Conservation (phyloP, 2,329 filamentous ascomycete genomes). For the Scedosporium apiospermum region DNA sequence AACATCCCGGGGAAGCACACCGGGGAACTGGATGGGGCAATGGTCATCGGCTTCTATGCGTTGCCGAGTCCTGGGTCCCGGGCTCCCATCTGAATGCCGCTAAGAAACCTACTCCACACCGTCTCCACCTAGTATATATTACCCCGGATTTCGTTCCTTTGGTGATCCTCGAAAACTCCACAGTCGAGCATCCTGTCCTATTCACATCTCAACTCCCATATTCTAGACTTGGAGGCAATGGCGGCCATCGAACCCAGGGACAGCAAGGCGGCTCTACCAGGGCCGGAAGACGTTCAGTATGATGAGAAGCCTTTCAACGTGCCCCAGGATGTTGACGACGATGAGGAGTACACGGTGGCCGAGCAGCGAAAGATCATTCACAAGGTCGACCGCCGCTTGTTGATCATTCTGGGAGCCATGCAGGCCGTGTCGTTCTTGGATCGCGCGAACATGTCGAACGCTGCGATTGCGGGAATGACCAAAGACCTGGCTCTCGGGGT, state of each 20-base stretch:
- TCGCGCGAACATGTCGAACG: conserved; percentile 10
- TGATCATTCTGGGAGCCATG: conserved; percentile 4
- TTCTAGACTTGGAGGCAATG: background rate
- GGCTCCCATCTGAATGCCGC: too few relatives aligned
- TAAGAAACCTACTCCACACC: background rate
- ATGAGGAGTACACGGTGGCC: background rate
- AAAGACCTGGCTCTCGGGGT: conserved; percentile 8
- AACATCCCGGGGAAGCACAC: too few relatives aligned
- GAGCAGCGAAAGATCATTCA: background rate
- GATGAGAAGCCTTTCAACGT: background rate
- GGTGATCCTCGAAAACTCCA: background rate
- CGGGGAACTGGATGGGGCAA: background rate
- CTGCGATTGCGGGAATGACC: conserved; percentile 12
- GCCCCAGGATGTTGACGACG: background rate
- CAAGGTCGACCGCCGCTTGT: background rate
- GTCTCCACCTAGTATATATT: background rate
- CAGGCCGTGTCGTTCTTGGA: conserved; percentile 14
- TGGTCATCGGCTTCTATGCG: too few relatives aligned
- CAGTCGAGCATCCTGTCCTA: background rate
- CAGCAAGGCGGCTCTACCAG: background rate
- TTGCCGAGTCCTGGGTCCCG: background rate
- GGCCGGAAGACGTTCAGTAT: background rate
- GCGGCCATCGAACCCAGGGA: background rate
- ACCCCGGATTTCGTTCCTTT: background rate
- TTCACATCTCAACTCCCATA: background rate